Conservation (phyloP, 2,329 filamentous ascomycete genomes). For the Colletotrichum magnum region DNA sequence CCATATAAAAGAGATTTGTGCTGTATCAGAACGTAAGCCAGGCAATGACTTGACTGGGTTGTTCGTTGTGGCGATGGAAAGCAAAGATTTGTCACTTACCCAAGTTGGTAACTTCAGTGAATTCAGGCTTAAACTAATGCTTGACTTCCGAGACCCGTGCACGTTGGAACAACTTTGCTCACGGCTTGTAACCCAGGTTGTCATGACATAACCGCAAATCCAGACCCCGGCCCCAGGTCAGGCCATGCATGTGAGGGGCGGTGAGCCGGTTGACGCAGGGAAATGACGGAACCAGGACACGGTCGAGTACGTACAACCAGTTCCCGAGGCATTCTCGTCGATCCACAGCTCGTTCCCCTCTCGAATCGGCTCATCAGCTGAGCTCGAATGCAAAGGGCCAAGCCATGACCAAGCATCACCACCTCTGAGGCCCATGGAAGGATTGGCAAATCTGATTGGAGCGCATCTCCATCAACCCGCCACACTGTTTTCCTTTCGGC, state of each 20-base stretch:
- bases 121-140: too few species aligned
- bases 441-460: conserved; percentile 16
- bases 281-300: not conserved
- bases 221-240: not conserved
- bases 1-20: too few species aligned
- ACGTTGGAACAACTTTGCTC: not conserved
- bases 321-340: conserved; percentile 1
- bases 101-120: too few species aligned
- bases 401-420: conserved; percentile 9
- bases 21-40: not conserved
- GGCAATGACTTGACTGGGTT: not conserved
- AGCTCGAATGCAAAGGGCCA: not conserved
- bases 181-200: not conserved
- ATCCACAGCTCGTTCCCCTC: conserved; percentile 7
- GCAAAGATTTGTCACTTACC: too few species aligned
- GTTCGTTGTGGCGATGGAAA: too few species aligned
- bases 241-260: not conserved
- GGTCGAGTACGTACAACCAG: too few species aligned
- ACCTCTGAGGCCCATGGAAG: not conserved
- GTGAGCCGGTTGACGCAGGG: not conserved
- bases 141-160: not conserved
- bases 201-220: not conserved
- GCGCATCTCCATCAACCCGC: conserved; percentile 25
- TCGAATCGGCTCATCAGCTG: not conserved
- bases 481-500: conserved; percentile 1